Evolutionary conservation across 1,284 basidiomycete genomes (phyloP).

Genomic region (Cutaneotrichosporon dermatis): DNA sequence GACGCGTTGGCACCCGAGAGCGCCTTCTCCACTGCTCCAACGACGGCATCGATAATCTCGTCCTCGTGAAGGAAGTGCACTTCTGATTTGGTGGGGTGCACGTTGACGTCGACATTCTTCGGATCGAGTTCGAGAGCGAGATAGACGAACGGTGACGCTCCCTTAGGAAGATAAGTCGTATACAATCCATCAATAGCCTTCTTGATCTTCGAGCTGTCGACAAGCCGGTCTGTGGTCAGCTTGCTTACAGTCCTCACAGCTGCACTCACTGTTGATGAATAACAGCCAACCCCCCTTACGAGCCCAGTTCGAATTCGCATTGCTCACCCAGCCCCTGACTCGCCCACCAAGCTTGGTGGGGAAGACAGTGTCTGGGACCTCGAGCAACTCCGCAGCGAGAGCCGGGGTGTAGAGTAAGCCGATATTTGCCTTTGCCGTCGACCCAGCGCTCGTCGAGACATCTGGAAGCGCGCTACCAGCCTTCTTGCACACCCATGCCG

Average conservation of each 20-base stretch:
- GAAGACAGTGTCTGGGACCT: constrained; percentile 50
- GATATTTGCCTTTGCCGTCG: constrained; percentile 68
- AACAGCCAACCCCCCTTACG: constrained; percentile 69
- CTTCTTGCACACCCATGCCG: constrained; percentile 89
- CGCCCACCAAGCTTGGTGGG: constrained; percentile 52
- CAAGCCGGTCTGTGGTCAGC: constrained; percentile 69
- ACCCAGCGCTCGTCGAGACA: constrained; percentile 71
- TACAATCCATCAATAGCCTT: constrained; percentile 85
- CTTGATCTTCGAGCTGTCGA: constrained; percentile 83
- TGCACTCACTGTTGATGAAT: constrained; percentile 89
- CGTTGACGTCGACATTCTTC: constrained; percentile 89
- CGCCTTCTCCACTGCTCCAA: constrained; percentile 64
- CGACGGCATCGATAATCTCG: constrained; percentile 72
- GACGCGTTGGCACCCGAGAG: constrained; percentile 64
- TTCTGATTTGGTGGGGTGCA: constrained; percentile 96
- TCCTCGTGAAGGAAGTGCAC: constrained; percentile 95
- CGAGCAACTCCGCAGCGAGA: constrained; percentile 75
- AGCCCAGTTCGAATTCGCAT: constrained; percentile 83
- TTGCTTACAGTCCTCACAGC: background rate
- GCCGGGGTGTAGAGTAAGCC: constrained; percentile 74
- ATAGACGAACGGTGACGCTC: constrained; percentile 85
- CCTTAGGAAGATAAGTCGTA: constrained; percentile 81
- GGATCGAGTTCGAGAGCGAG: constrained; percentile 82
- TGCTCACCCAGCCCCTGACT: constrained; percentile 74
- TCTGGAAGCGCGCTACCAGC: constrained; percentile 69